Conservation (phyloP, 495 filamentous ascomycete genomes). For the Evernia prunastri region DNA sequence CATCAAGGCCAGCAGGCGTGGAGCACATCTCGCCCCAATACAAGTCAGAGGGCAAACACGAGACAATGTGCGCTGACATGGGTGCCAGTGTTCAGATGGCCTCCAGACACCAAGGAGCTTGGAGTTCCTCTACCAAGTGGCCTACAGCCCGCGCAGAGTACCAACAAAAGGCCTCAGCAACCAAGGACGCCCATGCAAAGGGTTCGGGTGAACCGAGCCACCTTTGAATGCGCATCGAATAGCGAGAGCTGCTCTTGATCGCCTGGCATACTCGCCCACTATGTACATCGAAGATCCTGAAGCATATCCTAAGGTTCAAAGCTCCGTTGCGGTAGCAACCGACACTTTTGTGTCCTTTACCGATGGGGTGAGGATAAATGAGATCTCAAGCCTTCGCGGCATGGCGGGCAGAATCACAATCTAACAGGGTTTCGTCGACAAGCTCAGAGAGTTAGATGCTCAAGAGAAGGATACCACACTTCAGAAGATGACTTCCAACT, state of each 20-base stretch:
- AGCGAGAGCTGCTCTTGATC: neutral
- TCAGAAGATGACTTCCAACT: constrained; percentile 9
- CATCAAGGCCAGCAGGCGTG: neutral
- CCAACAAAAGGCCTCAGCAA: neutral
- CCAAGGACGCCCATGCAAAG: constrained; percentile 1
- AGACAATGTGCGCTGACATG: neutral
- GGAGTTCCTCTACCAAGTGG: constrained; percentile 6
- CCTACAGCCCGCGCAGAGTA: constrained; percentile 1
- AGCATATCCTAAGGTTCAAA: neutral
- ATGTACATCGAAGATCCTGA: neutral
- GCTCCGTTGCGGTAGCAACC: neutral
- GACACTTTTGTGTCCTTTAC: neutral
- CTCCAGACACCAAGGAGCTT: constrained; percentile 5
- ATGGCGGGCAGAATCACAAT: constrained; percentile 3
- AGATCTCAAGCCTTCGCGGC: constrained; percentile 1
- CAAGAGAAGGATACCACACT: neutral
- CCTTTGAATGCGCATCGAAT: neutral
- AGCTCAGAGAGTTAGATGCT: neutral
- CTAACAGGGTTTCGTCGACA: neutral
- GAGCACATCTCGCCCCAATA: constrained; percentile 10
- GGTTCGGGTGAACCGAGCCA: neutral
- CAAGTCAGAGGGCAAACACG: neutral
- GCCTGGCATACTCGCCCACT: constrained; percentile 5
- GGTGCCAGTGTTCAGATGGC: constrained; percentile 2
- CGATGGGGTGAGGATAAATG: constrained; percentile 1